phyloP scores from a whole-genome alignment of 495 filamentous ascomycete species.

The Neurospora sublineolata region DNA sequence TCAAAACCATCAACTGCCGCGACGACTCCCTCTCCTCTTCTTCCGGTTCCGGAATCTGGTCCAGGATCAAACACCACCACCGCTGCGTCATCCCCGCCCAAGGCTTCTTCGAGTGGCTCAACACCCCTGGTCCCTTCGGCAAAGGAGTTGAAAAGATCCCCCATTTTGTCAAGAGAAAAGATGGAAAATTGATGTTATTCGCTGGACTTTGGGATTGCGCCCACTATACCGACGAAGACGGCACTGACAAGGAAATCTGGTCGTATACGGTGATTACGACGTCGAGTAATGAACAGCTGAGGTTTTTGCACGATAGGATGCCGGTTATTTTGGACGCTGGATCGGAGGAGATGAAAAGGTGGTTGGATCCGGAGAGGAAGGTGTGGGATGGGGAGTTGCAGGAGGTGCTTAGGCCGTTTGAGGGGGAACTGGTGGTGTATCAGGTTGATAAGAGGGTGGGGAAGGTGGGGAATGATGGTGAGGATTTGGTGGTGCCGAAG shows the following conservation, averaged over 20 bases:
- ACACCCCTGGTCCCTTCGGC: constrained; percentile 49
- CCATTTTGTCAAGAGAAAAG: constrained; percentile 68
- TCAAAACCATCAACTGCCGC: constrained; percentile 91
- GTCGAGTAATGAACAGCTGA: constrained; percentile 62
- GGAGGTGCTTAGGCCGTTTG: constrained; percentile 59
- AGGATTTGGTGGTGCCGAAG: constrained; percentile 70
- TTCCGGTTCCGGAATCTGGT: constrained; percentile 80
- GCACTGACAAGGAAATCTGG: constrained; percentile 29
- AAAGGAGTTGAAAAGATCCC: constrained; percentile 62
- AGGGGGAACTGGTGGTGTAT: constrained; percentile 77
- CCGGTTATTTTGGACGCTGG: constrained; percentile 79
- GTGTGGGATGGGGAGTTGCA: constrained; percentile 76
- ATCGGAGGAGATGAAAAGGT: constrained; percentile 55
- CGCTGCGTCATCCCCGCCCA: constrained; percentile 78
- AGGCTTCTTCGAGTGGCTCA: constrained; percentile 95
- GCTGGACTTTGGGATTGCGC: constrained; percentile 91
- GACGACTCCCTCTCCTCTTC: constrained; percentile 72
- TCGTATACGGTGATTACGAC: constrained; percentile 93
- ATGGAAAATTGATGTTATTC: constrained; percentile 76
- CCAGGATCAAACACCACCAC: constrained; percentile 75
- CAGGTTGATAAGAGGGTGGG: constrained; percentile 81
- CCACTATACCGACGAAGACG: constrained; percentile 47
- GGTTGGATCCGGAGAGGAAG: constrained; percentile 63
- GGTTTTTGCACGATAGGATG: constrained; percentile 89
- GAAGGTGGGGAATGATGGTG: constrained; percentile 88